Evolutionary conservation across 1,139 yeast genomes (phyloP), one percentile per base, ranked within the genome.

Genomic region (Eremothecium coryli): DNA sequence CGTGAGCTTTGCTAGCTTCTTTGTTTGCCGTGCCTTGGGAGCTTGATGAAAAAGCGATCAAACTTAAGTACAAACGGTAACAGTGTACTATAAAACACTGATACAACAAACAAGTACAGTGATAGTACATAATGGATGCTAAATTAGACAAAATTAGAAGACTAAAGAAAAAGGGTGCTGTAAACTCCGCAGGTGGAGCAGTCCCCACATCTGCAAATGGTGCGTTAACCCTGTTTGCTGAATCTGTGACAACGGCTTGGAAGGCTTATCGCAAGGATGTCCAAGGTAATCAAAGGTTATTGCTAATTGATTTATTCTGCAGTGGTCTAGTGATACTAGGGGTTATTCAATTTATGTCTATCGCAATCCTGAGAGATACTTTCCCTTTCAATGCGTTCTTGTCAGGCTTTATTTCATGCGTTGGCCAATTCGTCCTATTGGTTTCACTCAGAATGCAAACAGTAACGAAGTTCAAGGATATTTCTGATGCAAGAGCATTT

Each of bases 321-420:
- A 72, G 59, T 17, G 86, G 84, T 47, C 62, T 90, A 40, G 88
- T 90, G 10, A 58, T 65, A 0, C 65, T 85, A 41, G 98, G 95
- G 0, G 63, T 73, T 2, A 60, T 82, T 31, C 97, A 90, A 61
- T 84, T 86, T 55, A 61, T 69, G 4, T 86, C 86, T 56, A 84
- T 82, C 41, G 45, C 80, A 25, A 44, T 86, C 11, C 74, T 86
- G 36, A 95, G 97, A 33, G 59, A 55, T 20, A 84, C 76, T 49
- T 93, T 80, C 68, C 99, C 99, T 14, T 90, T 93, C 70, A 90
- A 90, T 61, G 97, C 96, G 21, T 90, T 90, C 55, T 68, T 90
- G 41, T 93, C 95, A 18, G 98, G 98, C 1, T 90, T 90, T 55
- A 73, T 82, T 39, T 68, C 86, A 25, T 84, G 97, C 40, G 96